Evolutionary conservation across 2,329 filamentous ascomycete species (phyloP).

Genomic region (Aspergillus sp.): DNA sequence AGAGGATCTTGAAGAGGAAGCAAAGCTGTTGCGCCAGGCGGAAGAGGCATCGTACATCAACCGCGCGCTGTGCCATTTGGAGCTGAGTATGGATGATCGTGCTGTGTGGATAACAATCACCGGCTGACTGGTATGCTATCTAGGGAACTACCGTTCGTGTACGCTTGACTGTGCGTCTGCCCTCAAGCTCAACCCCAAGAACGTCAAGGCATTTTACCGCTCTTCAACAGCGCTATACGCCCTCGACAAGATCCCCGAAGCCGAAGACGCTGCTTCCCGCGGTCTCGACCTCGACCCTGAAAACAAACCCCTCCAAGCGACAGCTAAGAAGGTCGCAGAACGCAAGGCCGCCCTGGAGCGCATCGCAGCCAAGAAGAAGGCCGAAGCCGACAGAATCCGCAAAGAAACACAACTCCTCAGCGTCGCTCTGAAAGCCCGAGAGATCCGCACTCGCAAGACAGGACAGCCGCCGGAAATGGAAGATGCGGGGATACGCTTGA

Average conservation of each 20-base stretch:
- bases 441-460: constrained; percentile 62
- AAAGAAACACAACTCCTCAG: constrained; percentile 57
- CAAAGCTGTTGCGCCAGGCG: constrained; percentile 55
- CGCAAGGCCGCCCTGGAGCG: constrained; percentile 52
- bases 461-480: constrained; percentile 76
- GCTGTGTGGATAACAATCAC: constrained; percentile 2
- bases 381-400: constrained; percentile 41
- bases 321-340: constrained; percentile 58
- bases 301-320: constrained; percentile 60
- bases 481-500: constrained; percentile 66
- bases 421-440: constrained; percentile 61
- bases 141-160: constrained; percentile 78
- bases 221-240: constrained; percentile 70
- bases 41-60: constrained; percentile 78
- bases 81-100: constrained; percentile 53
- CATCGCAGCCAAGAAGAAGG: constrained; percentile 49
- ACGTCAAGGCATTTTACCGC: constrained; percentile 88
- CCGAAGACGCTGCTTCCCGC: constrained; percentile 67
- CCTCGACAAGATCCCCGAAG: constrained; percentile 71
- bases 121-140: constrained; percentile 8
- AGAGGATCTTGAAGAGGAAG: constrained; percentile 51
- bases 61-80: constrained; percentile 81
- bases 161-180: constrained; percentile 77
- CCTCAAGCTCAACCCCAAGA: constrained; percentile 68
- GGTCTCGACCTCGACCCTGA: constrained; percentile 65